phyloP scores from a whole-genome alignment of 2,329 filamentous ascomycete genomes.

The Stagonosporopsis cucurbitacearum region DNA sequence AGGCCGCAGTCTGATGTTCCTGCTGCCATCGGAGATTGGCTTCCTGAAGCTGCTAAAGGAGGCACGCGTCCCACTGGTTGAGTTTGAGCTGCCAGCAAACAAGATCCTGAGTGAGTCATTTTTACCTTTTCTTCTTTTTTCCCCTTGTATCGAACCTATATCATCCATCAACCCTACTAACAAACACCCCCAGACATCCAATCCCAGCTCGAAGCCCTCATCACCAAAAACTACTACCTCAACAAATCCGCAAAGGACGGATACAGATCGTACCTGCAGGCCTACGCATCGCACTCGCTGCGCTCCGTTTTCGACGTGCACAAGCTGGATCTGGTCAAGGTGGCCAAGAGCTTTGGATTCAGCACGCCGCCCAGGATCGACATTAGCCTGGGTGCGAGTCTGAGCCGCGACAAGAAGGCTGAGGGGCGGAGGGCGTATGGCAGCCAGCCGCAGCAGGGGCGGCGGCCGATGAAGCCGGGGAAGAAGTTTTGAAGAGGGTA shows the following conservation, averaged over 20 bases:
- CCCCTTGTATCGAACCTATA: not conserved
- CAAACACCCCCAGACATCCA: conserved; percentile 60
- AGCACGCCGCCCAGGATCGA: conserved; percentile 77
- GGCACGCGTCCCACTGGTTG: conserved; percentile 88
- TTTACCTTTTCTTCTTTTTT: too few species aligned
- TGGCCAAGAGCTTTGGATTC: conserved; percentile 86
- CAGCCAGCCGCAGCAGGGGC: conserved; percentile 72
- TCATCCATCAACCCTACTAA: too few species aligned
- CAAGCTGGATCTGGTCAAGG: conserved; percentile 81
- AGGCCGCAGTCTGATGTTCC: conserved; percentile 89
- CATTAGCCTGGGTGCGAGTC: conserved; percentile 76
- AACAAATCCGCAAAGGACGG: conserved; percentile 82
- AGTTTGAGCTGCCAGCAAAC: conserved; percentile 92
- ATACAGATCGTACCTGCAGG: conserved; percentile 90
- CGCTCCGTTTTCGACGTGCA: conserved; percentile 85
- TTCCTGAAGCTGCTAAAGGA: conserved; percentile 92
- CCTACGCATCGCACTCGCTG: conserved; percentile 86
- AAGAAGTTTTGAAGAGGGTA: conserved; percentile 38
- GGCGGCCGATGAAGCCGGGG: conserved; percentile 59
- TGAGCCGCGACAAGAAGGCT: conserved; percentile 73
- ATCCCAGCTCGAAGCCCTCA: conserved; percentile 86
- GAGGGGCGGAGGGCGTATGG: conserved; percentile 74
- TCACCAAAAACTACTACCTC: conserved; percentile 94
- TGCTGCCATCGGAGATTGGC: conserved; percentile 89
- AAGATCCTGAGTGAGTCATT: conserved; percentile 70